A percentile compares a stretch with the other conserved stretches of the same genome.
phyloP scores from a whole-genome alignment of 2,329 filamentous ascomycete genomes.

The Aquanectria penicillioides region DNA sequence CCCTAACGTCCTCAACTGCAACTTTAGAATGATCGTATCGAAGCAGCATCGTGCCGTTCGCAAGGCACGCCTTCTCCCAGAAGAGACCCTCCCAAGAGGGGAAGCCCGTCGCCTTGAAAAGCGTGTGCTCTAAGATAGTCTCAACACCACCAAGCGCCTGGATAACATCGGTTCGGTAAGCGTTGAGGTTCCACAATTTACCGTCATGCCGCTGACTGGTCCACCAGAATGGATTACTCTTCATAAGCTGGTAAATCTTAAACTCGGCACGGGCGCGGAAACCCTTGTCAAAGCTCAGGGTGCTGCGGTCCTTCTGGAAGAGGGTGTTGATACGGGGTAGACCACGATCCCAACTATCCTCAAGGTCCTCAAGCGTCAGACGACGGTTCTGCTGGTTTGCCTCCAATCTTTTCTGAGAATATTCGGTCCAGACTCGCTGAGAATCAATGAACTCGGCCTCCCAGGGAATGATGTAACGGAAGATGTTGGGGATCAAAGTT shows the following conservation, averaged over 20 bases:
- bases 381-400: conserved; percentile 97
- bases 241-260: conserved; percentile 99
- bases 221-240: conserved; percentile 99
- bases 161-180: conserved; percentile 95
- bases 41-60: conserved; percentile 55
- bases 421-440: conserved; percentile 98
- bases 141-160: conserved; percentile 96
- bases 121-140: conserved; percentile 94
- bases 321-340: conserved; percentile 97
- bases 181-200: conserved; percentile 96
- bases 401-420: conserved; percentile 96
- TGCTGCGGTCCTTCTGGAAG: conserved; percentile 98
- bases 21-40: conserved; percentile 56
- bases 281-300: conserved; percentile 97
- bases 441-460: conserved; percentile 99
- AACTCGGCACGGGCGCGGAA: conserved; percentile 96
- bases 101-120: conserved; percentile 97
- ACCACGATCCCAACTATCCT: conserved; percentile 98
- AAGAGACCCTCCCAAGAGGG: conserved; percentile 97
- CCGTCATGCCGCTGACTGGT: conserved; percentile 97
- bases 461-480: conserved; percentile 99
- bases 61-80: conserved; percentile 75
- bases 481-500: conserved; percentile 97
- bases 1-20: conserved; percentile 58
- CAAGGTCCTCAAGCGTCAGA: conserved; percentile 92